Evolutionary conservation across 169 alveolate genomes (phyloP).

Genomic region (Plasmodium berghei): DNA sequence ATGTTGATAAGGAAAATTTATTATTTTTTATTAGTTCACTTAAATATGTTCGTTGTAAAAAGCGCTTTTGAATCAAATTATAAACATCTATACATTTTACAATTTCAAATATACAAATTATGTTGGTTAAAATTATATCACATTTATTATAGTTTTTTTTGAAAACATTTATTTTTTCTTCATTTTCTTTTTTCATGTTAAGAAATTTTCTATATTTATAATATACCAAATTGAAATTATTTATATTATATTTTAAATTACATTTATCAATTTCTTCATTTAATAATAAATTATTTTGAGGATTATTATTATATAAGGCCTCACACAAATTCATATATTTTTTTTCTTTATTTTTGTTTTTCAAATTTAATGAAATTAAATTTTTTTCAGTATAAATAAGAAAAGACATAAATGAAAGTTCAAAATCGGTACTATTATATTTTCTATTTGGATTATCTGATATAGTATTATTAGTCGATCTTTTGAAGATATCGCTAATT

Average conservation of each 20-base stretch:
- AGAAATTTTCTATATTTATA: background rate
- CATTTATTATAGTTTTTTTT: slow-evolving; percentile 1
- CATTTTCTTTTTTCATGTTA: background rate
- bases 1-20: background rate
- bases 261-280: background rate
- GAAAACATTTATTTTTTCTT: background rate
- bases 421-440: background rate
- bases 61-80: background rate
- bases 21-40: background rate
- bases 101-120: slow-evolving; percentile 1
- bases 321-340: background rate
- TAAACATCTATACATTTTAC: slow-evolving; percentile 4
- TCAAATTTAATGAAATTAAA: slow-evolving; percentile 11
- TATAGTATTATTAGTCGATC: too few relatives aligned
- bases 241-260: slow-evolving; percentile 7
- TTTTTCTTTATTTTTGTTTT: background rate
- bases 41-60: background rate
- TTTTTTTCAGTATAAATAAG: slow-evolving; percentile 33
- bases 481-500: background rate
- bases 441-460: background rate
- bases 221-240: background rate
- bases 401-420: slow-evolving; percentile 15
- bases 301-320: too few relatives aligned
- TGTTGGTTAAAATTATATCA: slow-evolving; percentile 1
- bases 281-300: background rate